These are phyloP conservation scores for Nidula microcarpa DNA, from an alignment of 768 basidiomycete species.

Conservation along the genomic window DNA sequence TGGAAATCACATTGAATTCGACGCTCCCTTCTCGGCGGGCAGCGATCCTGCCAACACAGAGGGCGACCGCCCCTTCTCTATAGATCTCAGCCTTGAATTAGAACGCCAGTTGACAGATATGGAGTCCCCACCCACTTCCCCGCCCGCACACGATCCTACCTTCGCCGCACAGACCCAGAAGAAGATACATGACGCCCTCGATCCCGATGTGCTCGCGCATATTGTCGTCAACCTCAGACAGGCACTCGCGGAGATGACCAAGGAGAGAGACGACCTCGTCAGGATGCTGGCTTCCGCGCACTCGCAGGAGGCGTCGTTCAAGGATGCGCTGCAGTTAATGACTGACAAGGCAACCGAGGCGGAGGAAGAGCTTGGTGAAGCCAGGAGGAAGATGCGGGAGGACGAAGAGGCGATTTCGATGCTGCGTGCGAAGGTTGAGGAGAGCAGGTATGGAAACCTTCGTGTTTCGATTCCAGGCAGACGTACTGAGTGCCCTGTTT, in stretches of 20 bases:
- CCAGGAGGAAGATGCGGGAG: slow-evolving; percentile 53
- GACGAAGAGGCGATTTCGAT: slow-evolving; percentile 76
- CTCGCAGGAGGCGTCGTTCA: slow-evolving; percentile 53
- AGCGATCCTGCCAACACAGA: not conserved
- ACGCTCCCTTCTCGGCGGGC: slow-evolving; percentile 29
- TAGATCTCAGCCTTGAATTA: slow-evolving; percentile 77
- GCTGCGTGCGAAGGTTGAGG: slow-evolving; percentile 81
- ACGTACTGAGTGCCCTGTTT: slow-evolving; percentile 1
- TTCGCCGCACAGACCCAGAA: slow-evolving; percentile 7
- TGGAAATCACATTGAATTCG: slow-evolving; percentile 31
- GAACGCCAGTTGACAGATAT: slow-evolving; percentile 71
- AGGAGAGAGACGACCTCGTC: slow-evolving; percentile 69
- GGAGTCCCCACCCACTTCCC: slow-evolving; percentile 54
- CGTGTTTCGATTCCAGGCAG: slow-evolving; percentile 1
- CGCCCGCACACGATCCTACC: slow-evolving; percentile 26
- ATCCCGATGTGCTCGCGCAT: slow-evolving; percentile 72
- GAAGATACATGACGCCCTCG: slow-evolving; percentile 47
- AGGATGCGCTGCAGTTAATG: slow-evolving; percentile 61
- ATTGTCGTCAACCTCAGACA: slow-evolving; percentile 71
- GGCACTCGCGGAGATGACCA: slow-evolving; percentile 59
- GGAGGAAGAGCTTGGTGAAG: slow-evolving; percentile 53
- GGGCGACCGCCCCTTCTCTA: slow-evolving; percentile 38
- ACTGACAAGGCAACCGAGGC: slow-evolving; percentile 60
- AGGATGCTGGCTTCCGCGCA: slow-evolving; percentile 46
- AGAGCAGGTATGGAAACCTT: slow-evolving; percentile 61